phyloP scores from a whole-genome alignment of 2,329 filamentous ascomycete species.

The Periconia sp. region DNA sequence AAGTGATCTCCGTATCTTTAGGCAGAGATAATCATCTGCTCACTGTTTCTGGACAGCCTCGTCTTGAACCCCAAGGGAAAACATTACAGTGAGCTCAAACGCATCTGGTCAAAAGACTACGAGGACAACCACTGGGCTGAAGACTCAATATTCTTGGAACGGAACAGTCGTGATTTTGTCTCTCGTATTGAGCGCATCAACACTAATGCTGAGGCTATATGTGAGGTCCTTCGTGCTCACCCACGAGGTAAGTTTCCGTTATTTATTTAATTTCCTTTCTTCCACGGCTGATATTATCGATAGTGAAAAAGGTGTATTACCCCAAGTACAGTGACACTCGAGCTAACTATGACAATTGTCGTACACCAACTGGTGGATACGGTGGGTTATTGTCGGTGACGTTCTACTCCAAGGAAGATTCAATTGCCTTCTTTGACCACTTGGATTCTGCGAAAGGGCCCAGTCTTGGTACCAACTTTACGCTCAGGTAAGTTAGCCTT shows the following conservation, averaged over 20 bases:
- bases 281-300: background rate
- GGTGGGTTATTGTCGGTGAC: constrained; percentile 86
- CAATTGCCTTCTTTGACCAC: constrained; percentile 80
- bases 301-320: constrained; percentile 81
- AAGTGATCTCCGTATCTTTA: constrained; percentile 5
- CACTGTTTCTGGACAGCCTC: constrained; percentile 40
- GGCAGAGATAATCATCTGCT: background rate
- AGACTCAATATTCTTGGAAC: constrained; percentile 91
- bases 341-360: constrained; percentile 76
- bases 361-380: constrained; percentile 75
- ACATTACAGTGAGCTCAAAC: constrained; percentile 71
- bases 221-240: constrained; percentile 66
- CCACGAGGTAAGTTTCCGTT: constrained; percentile 47
- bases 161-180: constrained; percentile 91
- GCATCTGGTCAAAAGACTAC: constrained; percentile 64
- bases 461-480: constrained; percentile 96
- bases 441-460: constrained; percentile 90
- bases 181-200: constrained; percentile 83
- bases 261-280: background rate
- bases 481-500: constrained; percentile 58
- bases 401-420: constrained; percentile 70
- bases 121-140: constrained; percentile 94
- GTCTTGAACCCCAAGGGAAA: constrained; percentile 67
- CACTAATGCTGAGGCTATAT: constrained; percentile 79
- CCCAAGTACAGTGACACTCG: constrained; percentile 75